Evolutionary conservation across 179 eudicot species (phyloP).

Genomic region (Camellia oleifera): DNA sequence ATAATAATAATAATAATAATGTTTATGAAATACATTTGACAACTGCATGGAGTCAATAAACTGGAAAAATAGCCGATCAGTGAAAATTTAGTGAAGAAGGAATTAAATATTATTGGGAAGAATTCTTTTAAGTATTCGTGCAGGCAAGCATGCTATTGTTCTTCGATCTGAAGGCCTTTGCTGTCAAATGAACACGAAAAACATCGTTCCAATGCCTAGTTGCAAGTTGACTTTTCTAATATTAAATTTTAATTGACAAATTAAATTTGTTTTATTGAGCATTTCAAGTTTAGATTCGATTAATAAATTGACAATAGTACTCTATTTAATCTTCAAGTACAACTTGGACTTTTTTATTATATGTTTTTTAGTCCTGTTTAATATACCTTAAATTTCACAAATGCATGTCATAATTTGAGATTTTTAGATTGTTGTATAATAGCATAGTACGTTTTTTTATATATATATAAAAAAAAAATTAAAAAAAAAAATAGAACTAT

Average conservation of each 20-base stretch:
- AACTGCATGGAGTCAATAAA: not conserved
- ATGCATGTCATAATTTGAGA: not conserved
- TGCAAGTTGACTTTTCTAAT: not conserved
- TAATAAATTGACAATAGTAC: not conserved
- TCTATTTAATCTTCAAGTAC: not conserved
- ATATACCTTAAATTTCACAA: not conserved
- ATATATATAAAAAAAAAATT: no score
- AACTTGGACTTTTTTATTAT: not conserved
- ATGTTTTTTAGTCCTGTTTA: not conserved
- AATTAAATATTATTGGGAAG: not conserved
- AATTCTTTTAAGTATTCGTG: not conserved
- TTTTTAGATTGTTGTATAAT: not conserved
- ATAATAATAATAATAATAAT: not conserved
- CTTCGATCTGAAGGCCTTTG: conserved; percentile 11
- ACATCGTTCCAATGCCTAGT: not conserved
- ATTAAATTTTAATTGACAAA: not conserved
- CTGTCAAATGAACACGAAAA: not conserved
- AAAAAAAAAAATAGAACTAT: no score
- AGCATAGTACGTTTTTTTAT: not conserved
- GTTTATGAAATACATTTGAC: not conserved
- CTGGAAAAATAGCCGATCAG: not conserved
- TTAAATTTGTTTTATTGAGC: not conserved
- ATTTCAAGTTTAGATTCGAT: not conserved
- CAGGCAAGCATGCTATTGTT: not conserved
- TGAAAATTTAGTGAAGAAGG: not conserved